Evolutionary conservation across 768 basidiomycete genomes (phyloP).

Genomic region (Sutorius australiensis): DNA sequence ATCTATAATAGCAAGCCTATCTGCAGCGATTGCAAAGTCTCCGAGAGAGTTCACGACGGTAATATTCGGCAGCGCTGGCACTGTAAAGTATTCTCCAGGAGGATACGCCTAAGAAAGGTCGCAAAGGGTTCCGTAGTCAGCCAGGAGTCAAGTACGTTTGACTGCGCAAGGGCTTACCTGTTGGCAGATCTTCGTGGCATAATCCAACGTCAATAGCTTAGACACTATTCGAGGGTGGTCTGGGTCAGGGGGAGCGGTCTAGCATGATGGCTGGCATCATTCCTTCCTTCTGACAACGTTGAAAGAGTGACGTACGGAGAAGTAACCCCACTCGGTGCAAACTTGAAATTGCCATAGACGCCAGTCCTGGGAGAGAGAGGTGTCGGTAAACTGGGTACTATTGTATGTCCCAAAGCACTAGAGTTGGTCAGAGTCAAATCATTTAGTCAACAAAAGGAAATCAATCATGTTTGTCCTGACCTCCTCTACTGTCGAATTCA

Average conservation of each 20-base stretch:
- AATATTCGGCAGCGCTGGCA: conserved; percentile 75
- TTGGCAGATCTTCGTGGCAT: conserved; percentile 62
- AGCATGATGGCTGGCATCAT: background rate
- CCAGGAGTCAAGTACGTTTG: background rate
- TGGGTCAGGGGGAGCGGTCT: conserved; percentile 76
- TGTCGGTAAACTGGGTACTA: conserved; percentile 58
- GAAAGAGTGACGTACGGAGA: conserved; percentile 49
- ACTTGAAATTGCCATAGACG: conserved; percentile 88
- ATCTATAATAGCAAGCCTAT: conserved; percentile 84
- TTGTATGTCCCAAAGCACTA: conserved; percentile 88
- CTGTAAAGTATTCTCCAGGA: conserved; percentile 68
- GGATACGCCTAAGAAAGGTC: conserved; percentile 56
- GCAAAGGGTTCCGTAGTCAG: background rate
- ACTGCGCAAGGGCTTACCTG: conserved; percentile 40
- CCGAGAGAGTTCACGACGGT: conserved; percentile 80
- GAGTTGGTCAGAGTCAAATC: background rate
- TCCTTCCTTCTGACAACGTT: no score
- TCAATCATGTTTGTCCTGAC: conserved; percentile 30
- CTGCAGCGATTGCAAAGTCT: conserved; percentile 76
- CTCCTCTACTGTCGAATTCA: conserved; percentile 44
- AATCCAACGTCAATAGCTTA: conserved; percentile 66
- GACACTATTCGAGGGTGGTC: conserved; percentile 76
- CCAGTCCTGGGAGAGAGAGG: conserved; percentile 71
- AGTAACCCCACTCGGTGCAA: conserved; percentile 96
- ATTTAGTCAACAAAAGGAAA: background rate